A percentile compares a stretch with the other conserved stretches of the same genome.
Conservation (phyloP, 495 filamentous ascomycete genomes). For the Astrothelium subdiscretum region DNA sequence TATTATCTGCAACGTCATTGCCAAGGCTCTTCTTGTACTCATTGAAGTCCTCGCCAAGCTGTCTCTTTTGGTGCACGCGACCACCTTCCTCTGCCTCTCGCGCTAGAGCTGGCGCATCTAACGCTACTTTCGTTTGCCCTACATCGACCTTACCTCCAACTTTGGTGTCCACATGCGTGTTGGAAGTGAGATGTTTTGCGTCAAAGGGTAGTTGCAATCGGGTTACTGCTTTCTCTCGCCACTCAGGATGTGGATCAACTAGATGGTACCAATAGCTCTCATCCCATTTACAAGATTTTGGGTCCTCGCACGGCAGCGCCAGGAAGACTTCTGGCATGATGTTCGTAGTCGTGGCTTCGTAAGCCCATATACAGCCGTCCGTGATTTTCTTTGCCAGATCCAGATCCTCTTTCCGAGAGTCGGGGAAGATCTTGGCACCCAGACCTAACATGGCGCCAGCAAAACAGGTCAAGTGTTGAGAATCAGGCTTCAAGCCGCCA, state of each 20-base stretch:
- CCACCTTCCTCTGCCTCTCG: not conserved
- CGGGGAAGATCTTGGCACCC: slow-evolving; percentile 71
- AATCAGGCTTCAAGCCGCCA: slow-evolving; percentile 31
- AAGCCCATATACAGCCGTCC: slow-evolving; percentile 23
- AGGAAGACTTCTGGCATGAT: slow-evolving; percentile 69
- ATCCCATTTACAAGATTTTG: not conserved
- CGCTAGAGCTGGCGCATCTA: not conserved
- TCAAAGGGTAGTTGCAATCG: not conserved
- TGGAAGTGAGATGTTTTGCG: not conserved
- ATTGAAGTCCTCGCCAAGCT: not conserved
- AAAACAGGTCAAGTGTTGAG: slow-evolving; percentile 78
- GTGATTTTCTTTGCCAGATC: slow-evolving; percentile 59
- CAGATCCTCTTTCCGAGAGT: slow-evolving; percentile 54
- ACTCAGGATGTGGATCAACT: not conserved
- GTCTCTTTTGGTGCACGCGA: not conserved
- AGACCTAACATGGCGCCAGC: slow-evolving; percentile 89
- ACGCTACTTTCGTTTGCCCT: not conserved
- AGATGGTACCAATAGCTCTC: slow-evolving; percentile 28
- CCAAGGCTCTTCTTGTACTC: not conserved
- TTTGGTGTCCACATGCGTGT: not conserved
- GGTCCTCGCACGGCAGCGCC: slow-evolving; percentile 54
- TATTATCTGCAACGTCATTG: not conserved
- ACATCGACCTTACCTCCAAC: not conserved
- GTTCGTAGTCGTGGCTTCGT: slow-evolving; percentile 16
- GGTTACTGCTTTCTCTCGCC: not conserved